Percentiles rank a stretch among this genome's conserved stretches.
Conservation (phyloP, 1,139 yeast genomes). For the Candida sanyaensis region DNA sequence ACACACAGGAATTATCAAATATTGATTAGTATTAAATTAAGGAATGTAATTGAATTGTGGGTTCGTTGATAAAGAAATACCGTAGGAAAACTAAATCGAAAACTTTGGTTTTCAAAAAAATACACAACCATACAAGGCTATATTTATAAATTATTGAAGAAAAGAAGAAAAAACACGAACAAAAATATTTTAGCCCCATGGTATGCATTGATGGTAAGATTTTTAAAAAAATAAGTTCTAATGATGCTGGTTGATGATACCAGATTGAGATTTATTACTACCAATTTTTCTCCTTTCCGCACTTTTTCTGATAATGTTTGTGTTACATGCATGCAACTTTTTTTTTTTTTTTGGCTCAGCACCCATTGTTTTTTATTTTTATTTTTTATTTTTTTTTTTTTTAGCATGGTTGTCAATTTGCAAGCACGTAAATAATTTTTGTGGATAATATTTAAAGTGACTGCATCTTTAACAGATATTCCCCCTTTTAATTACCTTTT, state of each 20-base stretch:
- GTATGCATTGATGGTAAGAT: not conserved
- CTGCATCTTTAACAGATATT: not conserved
- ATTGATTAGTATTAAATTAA: not conserved
- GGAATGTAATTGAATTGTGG: no score
- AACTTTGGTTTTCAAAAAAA: not conserved
- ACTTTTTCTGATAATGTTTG: not conserved
- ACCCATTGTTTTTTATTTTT: no score
- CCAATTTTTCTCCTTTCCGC: not conserved
- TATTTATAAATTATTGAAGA: not conserved
- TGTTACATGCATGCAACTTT: not conserved
- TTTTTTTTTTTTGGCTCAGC: no score
- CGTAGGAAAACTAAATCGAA: no score
- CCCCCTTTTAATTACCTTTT: not conserved
- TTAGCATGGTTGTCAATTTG: not conserved
- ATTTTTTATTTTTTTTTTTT: no score
- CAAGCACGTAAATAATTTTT: not conserved
- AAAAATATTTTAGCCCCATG: not conserved
- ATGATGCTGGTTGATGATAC: slow-evolving; percentile 1
- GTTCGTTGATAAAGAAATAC: no score
- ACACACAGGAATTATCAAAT: not conserved
- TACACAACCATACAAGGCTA: not conserved
- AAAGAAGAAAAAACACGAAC: no score
- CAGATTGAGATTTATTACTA: not conserved
- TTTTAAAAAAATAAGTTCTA: not conserved
- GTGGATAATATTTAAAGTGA: not conserved